These are phyloP conservation scores for Pleurotus ostreatus DNA, from an alignment of 768 basidiomycete species.

Conservation along the genomic window DNA sequence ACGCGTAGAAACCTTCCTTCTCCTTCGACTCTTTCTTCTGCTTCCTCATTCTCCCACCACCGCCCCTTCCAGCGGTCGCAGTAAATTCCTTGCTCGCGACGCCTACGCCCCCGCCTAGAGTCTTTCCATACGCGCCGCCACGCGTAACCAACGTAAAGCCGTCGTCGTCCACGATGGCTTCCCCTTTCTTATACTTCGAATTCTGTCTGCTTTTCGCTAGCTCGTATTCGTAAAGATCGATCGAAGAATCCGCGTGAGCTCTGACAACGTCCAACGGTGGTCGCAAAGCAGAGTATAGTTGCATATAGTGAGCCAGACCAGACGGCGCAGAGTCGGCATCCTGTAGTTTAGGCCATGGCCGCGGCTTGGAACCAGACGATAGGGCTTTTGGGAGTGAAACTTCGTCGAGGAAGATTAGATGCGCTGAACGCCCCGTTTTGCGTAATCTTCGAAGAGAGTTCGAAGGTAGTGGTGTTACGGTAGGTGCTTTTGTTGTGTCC, in stretches of 20 bases:
- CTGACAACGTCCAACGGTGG: constrained; percentile 73
- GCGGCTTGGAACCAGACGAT: constrained; percentile 44
- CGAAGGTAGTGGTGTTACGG: constrained; percentile 58
- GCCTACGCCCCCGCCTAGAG: constrained; percentile 75
- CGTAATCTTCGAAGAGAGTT: constrained; percentile 50
- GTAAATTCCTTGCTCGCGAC: constrained; percentile 63
- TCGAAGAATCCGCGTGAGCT: constrained; percentile 75
- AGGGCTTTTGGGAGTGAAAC: constrained; percentile 71
- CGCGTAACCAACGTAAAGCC: constrained; percentile 94
- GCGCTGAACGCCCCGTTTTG: constrained; percentile 63
- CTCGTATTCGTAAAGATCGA: constrained; percentile 75
- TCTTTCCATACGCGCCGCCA: constrained; percentile 86
- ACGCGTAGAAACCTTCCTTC: constrained; percentile 80
- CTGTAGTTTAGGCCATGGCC: constrained; percentile 57
- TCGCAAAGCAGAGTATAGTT: constrained; percentile 60
- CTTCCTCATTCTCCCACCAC: constrained; percentile 30
- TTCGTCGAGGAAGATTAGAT: constrained; percentile 66
- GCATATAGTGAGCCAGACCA: constrained; percentile 70
- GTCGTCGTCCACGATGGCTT: constrained; percentile 89
- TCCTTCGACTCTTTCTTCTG: constrained; percentile 61
- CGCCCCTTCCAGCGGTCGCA: constrained; percentile 49
- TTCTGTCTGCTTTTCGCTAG: constrained; percentile 56
- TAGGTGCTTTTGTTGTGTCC: constrained; percentile 33
- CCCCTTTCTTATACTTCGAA: constrained; percentile 73
- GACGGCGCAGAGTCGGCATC: constrained; percentile 41